Percentiles rank a stretch among this genome's conserved stretches.
Evolutionary conservation across 441 rosid genomes (phyloP).

Genomic region (Cnidoscolus chayamansa): DNA sequence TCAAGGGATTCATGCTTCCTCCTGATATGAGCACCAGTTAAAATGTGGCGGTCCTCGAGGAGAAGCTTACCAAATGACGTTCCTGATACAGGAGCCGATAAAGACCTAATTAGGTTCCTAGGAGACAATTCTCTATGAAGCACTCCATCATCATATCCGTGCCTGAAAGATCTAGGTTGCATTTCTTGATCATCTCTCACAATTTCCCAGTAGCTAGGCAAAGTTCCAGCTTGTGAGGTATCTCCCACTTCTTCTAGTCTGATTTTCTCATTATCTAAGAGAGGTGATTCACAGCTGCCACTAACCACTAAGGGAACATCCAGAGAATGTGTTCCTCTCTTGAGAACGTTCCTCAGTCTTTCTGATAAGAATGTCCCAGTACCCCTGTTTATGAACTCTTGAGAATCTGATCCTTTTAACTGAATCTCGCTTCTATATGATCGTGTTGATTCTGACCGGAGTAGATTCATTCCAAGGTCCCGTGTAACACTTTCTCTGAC

Average conservation of each 20-base stretch:
- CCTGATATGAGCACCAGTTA: conserved; percentile 84
- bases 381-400: conserved; percentile 67
- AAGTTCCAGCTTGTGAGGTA: conserved; percentile 25
- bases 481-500: conserved; percentile 48
- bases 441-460: conserved; percentile 67
- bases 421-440: conserved; percentile 63
- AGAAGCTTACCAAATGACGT: conserved; percentile 86
- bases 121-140: conserved; percentile 52
- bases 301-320: conserved; percentile 29
- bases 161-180: conserved; percentile 51
- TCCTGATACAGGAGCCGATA: conserved; percentile 88
- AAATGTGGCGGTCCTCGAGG: conserved; percentile 73
- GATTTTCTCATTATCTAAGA: conserved; percentile 36
- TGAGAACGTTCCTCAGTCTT: conserved; percentile 58
- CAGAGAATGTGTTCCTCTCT: conserved; percentile 35
- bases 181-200: conserved; percentile 40
- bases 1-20: conserved; percentile 76
- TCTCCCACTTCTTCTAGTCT: conserved; percentile 31
- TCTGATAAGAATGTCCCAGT: conserved; percentile 63
- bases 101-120: conserved; percentile 69
- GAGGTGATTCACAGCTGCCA: conserved; percentile 39
- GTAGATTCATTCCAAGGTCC: conserved; percentile 43
- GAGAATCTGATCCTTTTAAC: conserved; percentile 50
- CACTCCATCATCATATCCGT: conserved; percentile 32
- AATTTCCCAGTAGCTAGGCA: conserved; percentile 35